Percentiles rank a stretch among this genome's conserved stretches.
Evolutionary conservation across 257 asterid genomes (phyloP).

Genomic region (Solanum boliviense): DNA sequence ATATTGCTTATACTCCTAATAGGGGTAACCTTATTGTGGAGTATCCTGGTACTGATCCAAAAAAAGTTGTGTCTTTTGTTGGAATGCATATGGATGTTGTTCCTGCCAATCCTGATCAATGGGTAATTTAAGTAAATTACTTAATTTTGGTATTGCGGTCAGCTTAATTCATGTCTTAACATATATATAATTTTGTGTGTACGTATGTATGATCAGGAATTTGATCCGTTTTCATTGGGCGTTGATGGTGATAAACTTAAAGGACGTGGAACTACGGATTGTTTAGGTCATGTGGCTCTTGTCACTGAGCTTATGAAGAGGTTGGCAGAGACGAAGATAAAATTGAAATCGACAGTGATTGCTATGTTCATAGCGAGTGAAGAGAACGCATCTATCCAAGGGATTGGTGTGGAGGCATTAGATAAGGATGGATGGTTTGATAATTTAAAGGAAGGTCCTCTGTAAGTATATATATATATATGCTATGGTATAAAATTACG

Average conservation of each 20-base stretch:
- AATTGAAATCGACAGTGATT: slow-evolving; percentile 62
- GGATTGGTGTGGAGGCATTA: slow-evolving; percentile 88
- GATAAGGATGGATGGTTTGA: slow-evolving; percentile 71
- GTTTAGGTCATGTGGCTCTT: slow-evolving; percentile 96
- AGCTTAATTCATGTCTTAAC: too few species aligned
- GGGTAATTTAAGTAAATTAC: slow-evolving; percentile 33
- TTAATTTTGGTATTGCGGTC: too few species aligned
- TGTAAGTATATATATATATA: slow-evolving; percentile 33
- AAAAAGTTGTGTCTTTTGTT: slow-evolving; percentile 67
- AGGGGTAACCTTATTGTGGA: slow-evolving; percentile 91
- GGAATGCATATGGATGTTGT: slow-evolving; percentile 99
- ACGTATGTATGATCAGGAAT: slow-evolving; percentile 36
- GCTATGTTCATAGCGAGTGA: slow-evolving; percentile 96
- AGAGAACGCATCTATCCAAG: slow-evolving; percentile 92
- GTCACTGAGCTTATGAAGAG: slow-evolving; percentile 78
- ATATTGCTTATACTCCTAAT: slow-evolving; percentile 68
- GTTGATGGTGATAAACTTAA: slow-evolving; percentile 76
- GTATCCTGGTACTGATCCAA: slow-evolving; percentile 79
- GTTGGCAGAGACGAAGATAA: slow-evolving; percentile 70
- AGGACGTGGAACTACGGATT: slow-evolving; percentile 97
- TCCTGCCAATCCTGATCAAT: slow-evolving; percentile 74
- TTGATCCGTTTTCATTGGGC: slow-evolving; percentile 84
- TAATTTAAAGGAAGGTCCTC: slow-evolving; percentile 71
- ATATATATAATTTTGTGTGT: too few species aligned
- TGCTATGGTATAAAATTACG: not conserved